Base-by-base conservation (phyloP, 108 stramenopile genomes). In the Nitzschia sp. region DNA sequence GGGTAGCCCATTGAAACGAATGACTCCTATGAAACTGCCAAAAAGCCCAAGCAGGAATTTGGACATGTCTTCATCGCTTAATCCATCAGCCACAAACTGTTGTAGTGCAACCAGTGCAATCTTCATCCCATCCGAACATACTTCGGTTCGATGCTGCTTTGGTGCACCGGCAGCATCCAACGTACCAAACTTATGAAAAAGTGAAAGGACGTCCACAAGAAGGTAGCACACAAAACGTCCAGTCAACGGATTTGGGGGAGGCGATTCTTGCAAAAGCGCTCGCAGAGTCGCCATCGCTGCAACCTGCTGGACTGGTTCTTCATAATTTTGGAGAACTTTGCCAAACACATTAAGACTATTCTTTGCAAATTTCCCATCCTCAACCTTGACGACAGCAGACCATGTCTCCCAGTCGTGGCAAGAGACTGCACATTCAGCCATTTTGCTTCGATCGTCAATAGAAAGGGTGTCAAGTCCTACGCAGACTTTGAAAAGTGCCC, bases 1-100 rank as follows among this genome's bases (percentile, higher is more conserved):
- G n/a, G 93, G 93, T 65, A 94, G 63, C 5, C 93, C 93, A 64
- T 94, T 94, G 71, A 68, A 91, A 1, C 82, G 79, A 17, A 94
- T 44, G 42, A 84, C 70, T 41, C 76, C 76, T 22, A 87, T 75
- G 11, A 88, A 65, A 20, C 77, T 48, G 50, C 84, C 68, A 58
- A 91, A 90, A 41, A 88, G 15, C 0, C 85, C 60, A n/a, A 63
- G 24, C 25, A 94, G 54, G 63, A 86, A 91, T 42, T 66, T 60
- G 8, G 82, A 51, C 21, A 83, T 19, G n/a, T 80, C 71, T 42
- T 68, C 76, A 37, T 83, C 86, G 8, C 51, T 24, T 3, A 51
- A 40, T 40, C 61, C 59, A 15, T 76, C 69, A 24, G 70, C 46
- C 34, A 77, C 59, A 50, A 89, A 66, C 38, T 86, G 81, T 57